Evolutionary conservation across 495 filamentous ascomycete species (phyloP), one percentile per base, ranked within the genome.

Genomic region (Cenococcum geophilum): DNA sequence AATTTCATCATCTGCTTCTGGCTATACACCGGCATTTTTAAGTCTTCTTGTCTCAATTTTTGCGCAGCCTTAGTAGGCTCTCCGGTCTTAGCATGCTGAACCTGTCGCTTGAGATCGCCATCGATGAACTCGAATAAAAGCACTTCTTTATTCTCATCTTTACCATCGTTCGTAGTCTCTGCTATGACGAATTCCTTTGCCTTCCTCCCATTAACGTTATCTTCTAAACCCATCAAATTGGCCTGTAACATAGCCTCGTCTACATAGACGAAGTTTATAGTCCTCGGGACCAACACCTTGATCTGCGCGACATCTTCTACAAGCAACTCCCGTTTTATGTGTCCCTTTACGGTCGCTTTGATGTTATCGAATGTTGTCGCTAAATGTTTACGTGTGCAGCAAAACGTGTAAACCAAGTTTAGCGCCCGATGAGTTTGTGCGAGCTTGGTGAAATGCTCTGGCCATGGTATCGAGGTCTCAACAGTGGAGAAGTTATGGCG

Each of bases 331-430:
- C 83, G 80, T 66, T 89, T 86, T 51, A 83, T 88, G 70, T 96
- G 90, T 0, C 79, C 82, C 73, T 97, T 91, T 0, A 97, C 92
- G 0, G 93, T 84, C 0, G 83, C 79, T 63, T 86, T 89, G 55
- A 98, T 87, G 43, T 85, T 96, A 22, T 92, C 86, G 67, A 96
- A 91, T 0, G 95, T 96, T 0, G 93, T 97, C 0, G 86, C 86
- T 8, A 97, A 77, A 62, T 96, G 89, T 70, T 95, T 95, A 9
- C 95, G 85, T 8, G 92, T 92, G 69, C 85, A 92, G 73, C 88
- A 91, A 73, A 98, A 97, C 0, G 93, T 97, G 68, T 89, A 95
- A 6, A 97, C 90, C 4, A 97, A 74, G 67, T 96, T 97, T 58
- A 98, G 74, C 6, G 95, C 92, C 57, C 85, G 81, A 70, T 96